Evolutionary conservation across 2,329 filamentous ascomycete species (phyloP).

Genomic region (Sarocladium kiliense): DNA sequence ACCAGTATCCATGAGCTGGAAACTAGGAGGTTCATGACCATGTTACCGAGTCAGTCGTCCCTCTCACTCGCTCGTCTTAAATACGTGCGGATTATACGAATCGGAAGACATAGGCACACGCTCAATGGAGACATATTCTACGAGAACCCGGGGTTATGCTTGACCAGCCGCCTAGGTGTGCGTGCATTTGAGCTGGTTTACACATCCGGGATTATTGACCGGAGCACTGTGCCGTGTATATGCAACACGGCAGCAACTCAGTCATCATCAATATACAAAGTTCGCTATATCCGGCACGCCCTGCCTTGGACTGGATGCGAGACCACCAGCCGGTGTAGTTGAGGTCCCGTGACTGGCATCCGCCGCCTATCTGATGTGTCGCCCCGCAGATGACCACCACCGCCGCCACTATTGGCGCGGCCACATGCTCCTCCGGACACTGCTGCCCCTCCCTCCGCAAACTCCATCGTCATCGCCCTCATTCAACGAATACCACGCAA

Average conservation of each 20-base stretch:
- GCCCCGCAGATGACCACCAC: not conserved
- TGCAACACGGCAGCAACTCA: too few relatives aligned
- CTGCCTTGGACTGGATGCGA: too few relatives aligned
- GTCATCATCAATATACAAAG: too few relatives aligned
- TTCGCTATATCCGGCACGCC: too few relatives aligned
- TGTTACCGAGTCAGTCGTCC: too few relatives aligned
- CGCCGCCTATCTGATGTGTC: not conserved
- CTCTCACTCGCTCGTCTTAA: too few relatives aligned
- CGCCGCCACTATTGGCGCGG: not conserved
- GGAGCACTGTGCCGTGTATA: too few relatives aligned
- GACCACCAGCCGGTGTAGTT: too few relatives aligned
- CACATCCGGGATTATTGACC: too few relatives aligned
- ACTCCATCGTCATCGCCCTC: slow-evolving; percentile 5
- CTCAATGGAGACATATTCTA: not conserved
- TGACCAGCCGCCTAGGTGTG: not conserved
- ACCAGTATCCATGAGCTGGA: too few relatives aligned
- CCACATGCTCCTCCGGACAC: not conserved
- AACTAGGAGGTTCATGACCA: too few relatives aligned
- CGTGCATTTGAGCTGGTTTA: slow-evolving; percentile 6
- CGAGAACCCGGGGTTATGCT: not conserved
- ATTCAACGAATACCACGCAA: not conserved
- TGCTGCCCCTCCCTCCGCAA: not conserved
- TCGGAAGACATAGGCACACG: not conserved
- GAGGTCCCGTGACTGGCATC: too few relatives aligned
- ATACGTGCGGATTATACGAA: not conserved